These are phyloP conservation scores for Saccharomycopsis hybrid DNA, from an alignment of 1,139 yeast species.

Conservation along the genomic window DNA sequence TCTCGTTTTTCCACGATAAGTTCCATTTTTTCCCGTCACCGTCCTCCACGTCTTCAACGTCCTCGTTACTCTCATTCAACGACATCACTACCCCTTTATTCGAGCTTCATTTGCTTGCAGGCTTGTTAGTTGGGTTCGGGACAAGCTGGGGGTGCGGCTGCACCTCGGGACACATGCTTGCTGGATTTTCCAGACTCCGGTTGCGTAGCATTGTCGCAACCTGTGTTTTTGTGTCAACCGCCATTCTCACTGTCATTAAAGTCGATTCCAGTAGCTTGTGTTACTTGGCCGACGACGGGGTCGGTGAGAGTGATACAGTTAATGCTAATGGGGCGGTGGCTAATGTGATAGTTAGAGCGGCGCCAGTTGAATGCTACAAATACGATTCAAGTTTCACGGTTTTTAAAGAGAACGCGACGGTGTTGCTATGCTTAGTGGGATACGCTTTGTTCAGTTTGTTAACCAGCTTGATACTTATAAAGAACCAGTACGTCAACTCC, in stretches of 20 bases:
- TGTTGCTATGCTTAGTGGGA: neutral
- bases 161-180: conserved; percentile 46
- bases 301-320: too few relatives aligned
- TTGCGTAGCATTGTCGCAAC: conserved; percentile 40
- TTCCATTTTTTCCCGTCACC: neutral
- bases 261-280: conserved; percentile 1
- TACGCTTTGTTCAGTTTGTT: neutral
- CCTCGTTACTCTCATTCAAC: neutral
- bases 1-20: too few relatives aligned
- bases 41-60: too few relatives aligned
- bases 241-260: conserved; percentile 26
- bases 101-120: conserved; percentile 12
- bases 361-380: too few relatives aligned
- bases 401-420: too few relatives aligned
- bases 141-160: conserved; percentile 42
- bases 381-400: neutral
- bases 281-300: too few relatives aligned
- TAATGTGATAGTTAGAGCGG: too few relatives aligned
- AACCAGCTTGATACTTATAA: too few relatives aligned
- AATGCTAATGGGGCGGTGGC: neutral
- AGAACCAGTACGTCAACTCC: neutral
- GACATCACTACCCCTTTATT: neutral
- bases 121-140: conserved; percentile 37
- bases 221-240: conserved; percentile 30
- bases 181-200: conserved; percentile 39